Evolutionary conservation across 2,329 filamentous ascomycete species (phyloP), one percentile per base, ranked within the genome.

Genomic region (Sclerotinia spermophila): DNA sequence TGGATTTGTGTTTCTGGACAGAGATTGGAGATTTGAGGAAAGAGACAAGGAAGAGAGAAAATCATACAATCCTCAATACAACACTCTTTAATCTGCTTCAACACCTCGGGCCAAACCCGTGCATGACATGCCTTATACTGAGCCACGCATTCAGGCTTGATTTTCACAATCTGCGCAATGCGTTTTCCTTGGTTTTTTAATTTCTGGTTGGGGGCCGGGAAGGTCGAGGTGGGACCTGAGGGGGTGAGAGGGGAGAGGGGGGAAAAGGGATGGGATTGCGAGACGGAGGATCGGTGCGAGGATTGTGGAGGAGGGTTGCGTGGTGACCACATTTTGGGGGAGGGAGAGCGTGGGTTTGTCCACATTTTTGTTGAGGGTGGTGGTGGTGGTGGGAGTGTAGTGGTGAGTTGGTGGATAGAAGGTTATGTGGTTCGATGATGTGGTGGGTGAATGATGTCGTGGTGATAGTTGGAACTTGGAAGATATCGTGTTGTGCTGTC

Each of bases 41-140:
- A 68, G 24, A n/a, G n/a, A 15, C 6, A 42, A 24, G 24, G 33
- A n/a, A 61, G 33, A 51, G 21, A 66, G 59, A 53, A 19, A 55
- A 62, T 80, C 84, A 72, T 81, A 90, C 88, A 95, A 78, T 95
- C 92, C 72, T 84, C 82, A 71, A 95, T 92, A 74, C 91, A 91
- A 79, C 89, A 92, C 55, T 89, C 87, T 78, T 89, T 88, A 77
- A 95, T 94, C 81, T 93, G 90, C 79, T 88, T 85, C 45, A 92
- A 81, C 1, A 96, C 91, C 75, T 92, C 90, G 8, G 91, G 91
- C 92, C 92, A 95, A 0, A 93, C 90, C 6, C 84, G 85, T 10
- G 87, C 88, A 78, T 94, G 92, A 73, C 87, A 89, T 76, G 89
- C 85, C 79, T 92, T 94, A 82, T 94, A 95, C 74, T 89, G 86